A percentile compares a stretch with the other conserved stretches of the same genome.
These are phyloP conservation scores for Cyanidioschyzon merolae DNA, from an alignment of 23 red algal species.

Conservation along the genomic window DNA sequence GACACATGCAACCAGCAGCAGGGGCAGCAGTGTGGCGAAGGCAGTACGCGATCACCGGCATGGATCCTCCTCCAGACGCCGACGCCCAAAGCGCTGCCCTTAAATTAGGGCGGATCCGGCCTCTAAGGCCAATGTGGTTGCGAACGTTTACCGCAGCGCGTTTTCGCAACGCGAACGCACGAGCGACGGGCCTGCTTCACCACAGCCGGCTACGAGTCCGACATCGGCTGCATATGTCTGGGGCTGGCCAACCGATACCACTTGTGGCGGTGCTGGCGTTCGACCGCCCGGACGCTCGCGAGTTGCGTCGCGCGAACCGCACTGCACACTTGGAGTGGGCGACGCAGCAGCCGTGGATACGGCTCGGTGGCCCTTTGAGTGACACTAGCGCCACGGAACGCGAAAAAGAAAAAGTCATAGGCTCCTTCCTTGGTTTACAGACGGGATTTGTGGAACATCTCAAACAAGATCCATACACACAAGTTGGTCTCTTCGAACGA, in stretches of 20 bases:
- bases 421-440: not conserved
- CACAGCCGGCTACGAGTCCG: too few species aligned
- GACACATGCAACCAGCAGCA: too few species aligned
- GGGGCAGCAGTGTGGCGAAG: too few species aligned
- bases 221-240: not conserved
- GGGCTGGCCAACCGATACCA: not conserved
- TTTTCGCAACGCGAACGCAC: too few species aligned
- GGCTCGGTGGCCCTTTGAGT: not conserved
- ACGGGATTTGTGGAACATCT: not conserved
- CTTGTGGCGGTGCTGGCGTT: not conserved
- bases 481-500: not conserved
- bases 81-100: too few species aligned
- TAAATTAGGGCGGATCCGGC: too few species aligned
- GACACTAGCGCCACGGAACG: too few species aligned
- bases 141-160: too few species aligned
- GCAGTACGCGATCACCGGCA: too few species aligned
- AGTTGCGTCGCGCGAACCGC: not conserved
- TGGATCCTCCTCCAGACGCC: too few species aligned
- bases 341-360: not conserved
- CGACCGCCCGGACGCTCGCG: not conserved
- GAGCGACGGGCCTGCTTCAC: too few species aligned
- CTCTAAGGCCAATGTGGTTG: too few species aligned
- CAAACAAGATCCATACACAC: not conserved
- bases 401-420: not conserved
- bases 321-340: not conserved